A percentile compares a stretch with the other conserved stretches of the same genome.
Conservation (phyloP, 257 asterid species). For the Penstemon barbatus region DNA sequence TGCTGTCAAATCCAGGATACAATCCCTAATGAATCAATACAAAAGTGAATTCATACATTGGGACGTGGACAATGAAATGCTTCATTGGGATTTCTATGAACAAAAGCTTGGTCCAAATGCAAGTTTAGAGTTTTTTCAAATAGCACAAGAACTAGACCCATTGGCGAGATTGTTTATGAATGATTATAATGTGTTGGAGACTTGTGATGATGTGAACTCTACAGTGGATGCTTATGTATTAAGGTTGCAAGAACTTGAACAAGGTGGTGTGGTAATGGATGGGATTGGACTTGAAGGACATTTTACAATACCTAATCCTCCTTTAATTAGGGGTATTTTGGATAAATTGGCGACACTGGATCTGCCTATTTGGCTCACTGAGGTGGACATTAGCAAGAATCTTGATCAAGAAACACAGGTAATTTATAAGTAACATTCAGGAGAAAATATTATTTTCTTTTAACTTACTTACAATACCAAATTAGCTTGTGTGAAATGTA, state of each 20-base stretch:
- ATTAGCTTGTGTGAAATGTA: no score
- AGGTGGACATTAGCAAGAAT: slow-evolving; percentile 43
- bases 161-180: slow-evolving; percentile 57
- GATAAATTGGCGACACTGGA: slow-evolving; percentile 50
- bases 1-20: slow-evolving; percentile 47
- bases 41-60: slow-evolving; percentile 61
- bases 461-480: no score
- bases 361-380: slow-evolving; percentile 74
- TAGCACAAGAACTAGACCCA: slow-evolving; percentile 49
- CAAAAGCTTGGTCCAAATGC: slow-evolving; percentile 51
- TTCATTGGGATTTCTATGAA: slow-evolving; percentile 59
- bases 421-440: no score
- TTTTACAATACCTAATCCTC: slow-evolving; percentile 48
- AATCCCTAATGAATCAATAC: slow-evolving; percentile 52
- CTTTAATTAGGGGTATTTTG: slow-evolving; percentile 49
- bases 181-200: slow-evolving; percentile 56
- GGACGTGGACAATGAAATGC: slow-evolving; percentile 74
- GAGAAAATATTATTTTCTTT: no score
- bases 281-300: slow-evolving; percentile 68
- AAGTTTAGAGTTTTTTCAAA: slow-evolving; percentile 42
- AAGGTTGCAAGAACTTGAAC: slow-evolving; percentile 38
- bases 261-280: slow-evolving; percentile 39
- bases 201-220: slow-evolving; percentile 38
- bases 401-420: slow-evolving; percentile 48
- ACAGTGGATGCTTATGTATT: slow-evolving; percentile 44